Evolutionary conservation across 139 green algal species (phyloP).

Genomic region (Edaphochlamys debaryana): DNA sequence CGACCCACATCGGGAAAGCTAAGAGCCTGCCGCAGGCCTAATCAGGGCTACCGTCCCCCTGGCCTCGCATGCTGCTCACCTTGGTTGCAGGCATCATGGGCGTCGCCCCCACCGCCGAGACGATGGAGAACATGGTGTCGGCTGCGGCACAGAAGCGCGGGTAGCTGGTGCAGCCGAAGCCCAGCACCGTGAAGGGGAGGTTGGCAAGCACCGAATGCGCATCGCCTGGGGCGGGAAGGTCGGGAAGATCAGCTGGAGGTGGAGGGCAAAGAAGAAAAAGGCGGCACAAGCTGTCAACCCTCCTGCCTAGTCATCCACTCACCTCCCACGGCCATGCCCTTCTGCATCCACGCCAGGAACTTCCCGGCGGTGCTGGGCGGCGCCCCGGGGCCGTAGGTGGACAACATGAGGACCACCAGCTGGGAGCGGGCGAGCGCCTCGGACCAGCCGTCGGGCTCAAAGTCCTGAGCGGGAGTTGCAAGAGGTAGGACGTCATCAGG

Average conservation of each 20-base stretch:
- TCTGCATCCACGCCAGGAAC: constrained; percentile 31
- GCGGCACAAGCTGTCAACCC: too few species aligned
- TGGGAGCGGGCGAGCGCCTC: neutral
- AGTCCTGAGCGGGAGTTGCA: neutral
- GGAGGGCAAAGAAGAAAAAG: too few species aligned
- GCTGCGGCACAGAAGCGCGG: constrained; percentile 55
- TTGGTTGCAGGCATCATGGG: neutral
- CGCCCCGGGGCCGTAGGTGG: constrained; percentile 38
- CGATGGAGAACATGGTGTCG: constrained; percentile 24
- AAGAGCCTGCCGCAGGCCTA: too few species aligned
- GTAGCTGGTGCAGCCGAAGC: constrained; percentile 51
- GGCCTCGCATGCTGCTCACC: neutral
- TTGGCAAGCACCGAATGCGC: neutral
- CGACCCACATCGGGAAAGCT: too few species aligned
- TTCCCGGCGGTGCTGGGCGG: constrained; percentile 25
- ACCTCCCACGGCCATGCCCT: neutral
- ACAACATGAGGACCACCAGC: constrained; percentile 2
- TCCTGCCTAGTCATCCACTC: too few species aligned
- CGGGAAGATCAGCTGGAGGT: too few species aligned
- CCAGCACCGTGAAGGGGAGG: constrained; percentile 46
- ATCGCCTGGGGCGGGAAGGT: neutral
- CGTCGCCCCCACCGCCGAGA: constrained; percentile 2
- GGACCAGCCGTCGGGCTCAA: neutral
- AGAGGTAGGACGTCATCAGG: too few species aligned
- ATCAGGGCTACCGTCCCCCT: too few species aligned